A percentile compares a stretch with the other conserved stretches of the same genome.
Conservation (phyloP, 345 rosid species). For the Jatropha curcas region DNA sequence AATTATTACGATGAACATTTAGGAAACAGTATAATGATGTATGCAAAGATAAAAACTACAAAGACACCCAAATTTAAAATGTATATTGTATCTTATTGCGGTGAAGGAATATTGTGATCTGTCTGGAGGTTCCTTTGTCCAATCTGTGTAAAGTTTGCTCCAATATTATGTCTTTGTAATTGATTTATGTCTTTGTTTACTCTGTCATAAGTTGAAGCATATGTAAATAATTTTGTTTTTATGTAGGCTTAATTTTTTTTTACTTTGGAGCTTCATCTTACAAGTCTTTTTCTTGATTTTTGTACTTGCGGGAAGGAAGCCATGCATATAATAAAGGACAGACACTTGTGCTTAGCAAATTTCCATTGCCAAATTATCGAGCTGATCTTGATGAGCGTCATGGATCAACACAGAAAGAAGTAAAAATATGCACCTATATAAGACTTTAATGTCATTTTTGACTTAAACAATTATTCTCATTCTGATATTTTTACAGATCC, state of each 20-base stretch:
- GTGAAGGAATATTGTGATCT: neutral
- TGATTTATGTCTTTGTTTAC: neutral
- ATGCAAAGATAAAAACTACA: neutral
- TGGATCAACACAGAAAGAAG: slow-evolving; percentile 93
- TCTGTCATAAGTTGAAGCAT: neutral
- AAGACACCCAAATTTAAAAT: neutral
- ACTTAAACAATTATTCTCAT: neutral
- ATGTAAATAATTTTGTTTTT: neutral
- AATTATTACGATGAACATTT: neutral
- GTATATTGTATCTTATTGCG: neutral
- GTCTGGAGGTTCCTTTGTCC: neutral
- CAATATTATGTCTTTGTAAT: neutral
- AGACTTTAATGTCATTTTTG: slow-evolving; percentile 7
- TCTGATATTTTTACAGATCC: slow-evolving; percentile 55
- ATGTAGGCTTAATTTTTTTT: neutral
- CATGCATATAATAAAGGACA: slow-evolving; percentile 93
- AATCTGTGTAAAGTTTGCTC: neutral
- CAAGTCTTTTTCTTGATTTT: slow-evolving; percentile 16
- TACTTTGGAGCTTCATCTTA: slow-evolving; percentile 14
- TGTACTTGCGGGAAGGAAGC: slow-evolving; percentile 64
- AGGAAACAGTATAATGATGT: neutral
- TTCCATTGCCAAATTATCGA: slow-evolving; percentile 84
- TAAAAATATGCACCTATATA: slow-evolving; percentile 20
- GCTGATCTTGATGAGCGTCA: slow-evolving; percentile 94
- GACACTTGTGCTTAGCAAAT: slow-evolving; percentile 88